Percentiles rank a stretch among this genome's conserved stretches.
Evolutionary conservation across 805 yeast genomes (phyloP).

Genomic region (Torulaspora quercuum): DNA sequence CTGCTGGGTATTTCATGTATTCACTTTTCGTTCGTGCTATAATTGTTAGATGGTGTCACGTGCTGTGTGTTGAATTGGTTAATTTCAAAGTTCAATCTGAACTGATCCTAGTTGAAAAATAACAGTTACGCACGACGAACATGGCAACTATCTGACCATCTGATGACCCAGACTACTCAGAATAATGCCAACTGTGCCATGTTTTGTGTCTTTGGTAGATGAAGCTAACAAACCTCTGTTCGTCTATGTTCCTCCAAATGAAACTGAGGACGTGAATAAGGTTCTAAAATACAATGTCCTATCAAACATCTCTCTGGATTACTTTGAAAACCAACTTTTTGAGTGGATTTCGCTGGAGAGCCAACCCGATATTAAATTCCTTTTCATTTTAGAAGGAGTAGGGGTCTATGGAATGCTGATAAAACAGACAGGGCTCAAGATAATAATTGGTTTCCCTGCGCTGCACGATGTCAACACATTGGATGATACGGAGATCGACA

Average conservation of each 20-base stretch:
- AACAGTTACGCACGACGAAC: too few relatives aligned
- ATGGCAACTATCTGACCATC: too few relatives aligned
- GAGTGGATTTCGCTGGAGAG: slow-evolving; percentile 24
- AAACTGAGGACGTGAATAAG: slow-evolving; percentile 20
- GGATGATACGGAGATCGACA: slow-evolving; percentile 13
- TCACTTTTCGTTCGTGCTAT: too few relatives aligned
- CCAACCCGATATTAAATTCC: slow-evolving; percentile 18
- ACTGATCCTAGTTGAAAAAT: too few relatives aligned
- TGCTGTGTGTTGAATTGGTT: too few relatives aligned
- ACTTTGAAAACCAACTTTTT: slow-evolving; percentile 31
- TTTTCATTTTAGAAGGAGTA: slow-evolving; percentile 32
- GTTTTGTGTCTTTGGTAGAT: slow-evolving; percentile 30
- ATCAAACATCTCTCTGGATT: slow-evolving; percentile 35
- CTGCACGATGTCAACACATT: slow-evolving; percentile 13
- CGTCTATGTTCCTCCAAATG: slow-evolving; percentile 23
- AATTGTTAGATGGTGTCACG: too few relatives aligned
- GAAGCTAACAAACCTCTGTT: slow-evolving; percentile 28
- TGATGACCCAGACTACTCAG: neutral
- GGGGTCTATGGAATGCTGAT: slow-evolving; percentile 32
- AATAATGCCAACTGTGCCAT: slow-evolving; percentile 12
- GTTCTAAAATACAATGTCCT: slow-evolving; percentile 32
- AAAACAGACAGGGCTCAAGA: slow-evolving; percentile 31
- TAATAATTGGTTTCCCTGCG: slow-evolving; percentile 28
- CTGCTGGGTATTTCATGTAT: too few relatives aligned
- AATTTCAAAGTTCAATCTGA: too few relatives aligned